Conservation (phyloP, 2,329 filamentous ascomycete species). For the Beauveria sp. region DNA sequence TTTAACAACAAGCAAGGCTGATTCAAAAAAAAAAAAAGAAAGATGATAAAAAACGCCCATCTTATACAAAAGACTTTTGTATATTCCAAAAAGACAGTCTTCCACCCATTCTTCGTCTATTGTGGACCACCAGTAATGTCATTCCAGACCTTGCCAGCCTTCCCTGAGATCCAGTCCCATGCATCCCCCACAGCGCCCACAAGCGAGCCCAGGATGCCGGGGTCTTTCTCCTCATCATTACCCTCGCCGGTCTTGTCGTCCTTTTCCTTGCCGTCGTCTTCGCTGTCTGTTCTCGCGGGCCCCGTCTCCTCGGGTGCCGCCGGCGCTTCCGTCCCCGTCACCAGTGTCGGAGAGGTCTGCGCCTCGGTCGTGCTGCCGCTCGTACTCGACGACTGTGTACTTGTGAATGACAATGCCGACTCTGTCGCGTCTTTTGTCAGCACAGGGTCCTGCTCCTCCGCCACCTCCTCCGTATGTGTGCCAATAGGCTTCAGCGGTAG, state of each 20-base stretch:
- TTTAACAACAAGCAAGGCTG: background rate
- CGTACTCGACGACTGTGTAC: background rate
- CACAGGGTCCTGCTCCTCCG: conserved; percentile 46
- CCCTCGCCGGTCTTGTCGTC: background rate
- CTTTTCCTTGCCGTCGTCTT: background rate
- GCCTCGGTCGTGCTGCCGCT: conserved; percentile 14
- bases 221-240: background rate
- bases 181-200: conserved; percentile 1
- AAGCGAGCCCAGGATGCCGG: background rate
- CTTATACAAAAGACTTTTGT: background rate
- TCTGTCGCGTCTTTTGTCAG: conserved; percentile 14
- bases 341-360: background rate
- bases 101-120: background rate
- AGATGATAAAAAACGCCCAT: background rate
- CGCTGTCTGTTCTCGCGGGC: background rate
- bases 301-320: background rate
- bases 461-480: conserved; percentile 45
- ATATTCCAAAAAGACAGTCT: background rate
- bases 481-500: conserved; percentile 60
- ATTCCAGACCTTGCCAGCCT: conserved; percentile 13
- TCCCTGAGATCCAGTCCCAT: conserved; percentile 11
- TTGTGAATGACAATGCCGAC: conserved; percentile 1
- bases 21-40: background rate
- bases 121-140: background rate
- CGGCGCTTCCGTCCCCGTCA: background rate